Base-by-base conservation (phyloP, 2,329 filamentous ascomycete species). In the Pseudopyricularia cyperi region DNA sequence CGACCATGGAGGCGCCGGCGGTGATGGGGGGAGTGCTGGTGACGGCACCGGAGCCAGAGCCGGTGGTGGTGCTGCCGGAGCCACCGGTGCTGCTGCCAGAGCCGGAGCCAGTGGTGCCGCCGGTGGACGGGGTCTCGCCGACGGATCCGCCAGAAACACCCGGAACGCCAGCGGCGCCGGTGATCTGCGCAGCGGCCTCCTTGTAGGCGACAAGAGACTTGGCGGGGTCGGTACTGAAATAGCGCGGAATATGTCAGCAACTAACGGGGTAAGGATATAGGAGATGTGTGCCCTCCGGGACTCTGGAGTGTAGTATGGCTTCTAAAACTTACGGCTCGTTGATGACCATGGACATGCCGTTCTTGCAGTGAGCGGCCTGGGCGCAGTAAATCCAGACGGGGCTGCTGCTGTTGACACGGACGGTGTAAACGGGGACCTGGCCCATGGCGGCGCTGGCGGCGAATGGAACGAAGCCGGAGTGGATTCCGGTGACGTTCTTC, bases 351-450 rank as follows among this genome's bases (percentile, higher is more conserved):
- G 77, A 75, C 83, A 89, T 89, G 55, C 85, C 85, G 48, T 64
- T 69, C 66, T 89, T 78, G 67, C 87, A 93, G 70, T 93, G 87
- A 61, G 74, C 78, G 46, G 65, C 80, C 66, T 89, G 83, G 30
- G 80, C 81, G 69, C 87, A 91, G 74, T 85, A 91, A 57, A 87
- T 70, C 86, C 87, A 93, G 57, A 90, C 72, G 30, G 87, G 87
- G 52, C 75, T 83, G 46, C 75, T 78, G 65, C 80, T 73, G 61
- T 82, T 83, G 65, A 93, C 70, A 64, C 74, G 75, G 61, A 91
- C 71, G 54, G 83, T 88, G 68, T 82, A 93, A 52, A 82, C 82
- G 28, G 85, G 79, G 55, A 81, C 74, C 63, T 71, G 67, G 58
- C 71, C 72, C 59, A 65, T 70, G 55, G 66, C 60, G 22, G 67